A percentile compares a stretch with the other conserved stretches of the same genome.
These are phyloP conservation scores for Gossypium davidsonii DNA, from an alignment of 441 rosid species.

Conservation along the genomic window DNA sequence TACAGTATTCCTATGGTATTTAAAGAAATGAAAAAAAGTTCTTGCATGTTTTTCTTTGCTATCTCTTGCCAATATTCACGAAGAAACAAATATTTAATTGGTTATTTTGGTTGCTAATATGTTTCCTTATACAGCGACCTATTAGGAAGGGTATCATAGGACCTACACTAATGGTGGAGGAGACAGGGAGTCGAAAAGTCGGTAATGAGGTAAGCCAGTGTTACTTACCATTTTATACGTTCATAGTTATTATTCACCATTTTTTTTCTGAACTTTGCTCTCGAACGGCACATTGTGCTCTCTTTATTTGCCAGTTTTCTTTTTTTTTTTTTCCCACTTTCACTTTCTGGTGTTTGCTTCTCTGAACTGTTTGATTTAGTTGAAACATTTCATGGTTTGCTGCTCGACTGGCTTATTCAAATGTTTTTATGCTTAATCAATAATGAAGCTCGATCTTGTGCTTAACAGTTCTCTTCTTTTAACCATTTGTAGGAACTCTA, in stretches of 20 bases:
- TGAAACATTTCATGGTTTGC: not conserved
- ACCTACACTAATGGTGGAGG: conserved; percentile 77
- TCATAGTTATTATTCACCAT: not conserved
- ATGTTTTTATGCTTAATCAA: not conserved
- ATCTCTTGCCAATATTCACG: not conserved
- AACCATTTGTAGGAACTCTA: conserved; percentile 57
- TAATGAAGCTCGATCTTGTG: conserved; percentile 9
- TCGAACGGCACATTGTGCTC: not conserved
- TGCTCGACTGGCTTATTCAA: not conserved
- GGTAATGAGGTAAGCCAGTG: conserved; percentile 48
- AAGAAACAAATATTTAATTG: not conserved
- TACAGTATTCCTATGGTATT: not conserved
- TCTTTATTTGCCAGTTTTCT: not conserved
- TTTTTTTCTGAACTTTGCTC: not conserved
- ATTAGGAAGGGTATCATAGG: conserved; percentile 83
- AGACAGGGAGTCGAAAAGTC: conserved; percentile 69
- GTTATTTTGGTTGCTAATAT: not conserved
- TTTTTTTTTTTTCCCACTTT: not conserved
- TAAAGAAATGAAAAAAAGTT: not conserved
- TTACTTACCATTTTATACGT: not conserved
- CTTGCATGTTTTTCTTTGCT: not conserved
- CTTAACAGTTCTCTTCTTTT: conserved; percentile 10
- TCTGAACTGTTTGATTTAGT: not conserved
- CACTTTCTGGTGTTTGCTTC: not conserved
- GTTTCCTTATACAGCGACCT: conserved; percentile 46